Conservation (phyloP, 2,329 filamentous ascomycete species). For the Aspergillus unguis region DNA sequence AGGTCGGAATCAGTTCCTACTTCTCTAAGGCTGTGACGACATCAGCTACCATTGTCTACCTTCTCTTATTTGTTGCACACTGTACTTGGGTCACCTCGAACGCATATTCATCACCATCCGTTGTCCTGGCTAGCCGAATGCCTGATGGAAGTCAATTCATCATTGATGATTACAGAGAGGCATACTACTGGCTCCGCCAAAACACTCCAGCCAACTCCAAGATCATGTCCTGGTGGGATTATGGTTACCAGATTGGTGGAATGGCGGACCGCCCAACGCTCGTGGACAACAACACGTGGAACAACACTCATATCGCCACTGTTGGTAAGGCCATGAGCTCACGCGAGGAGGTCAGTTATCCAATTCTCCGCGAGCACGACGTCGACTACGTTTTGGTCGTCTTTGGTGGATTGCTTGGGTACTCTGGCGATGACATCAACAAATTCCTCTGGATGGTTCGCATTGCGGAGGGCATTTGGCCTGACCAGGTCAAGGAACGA, state of each 20-base stretch:
- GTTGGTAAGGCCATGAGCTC: conserved; percentile 99
- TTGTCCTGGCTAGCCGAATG: conserved; percentile 86
- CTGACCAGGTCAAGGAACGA: conserved; percentile 96
- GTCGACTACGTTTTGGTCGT: conserved; percentile 98
- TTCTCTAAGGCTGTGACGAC: conserved; percentile 78
- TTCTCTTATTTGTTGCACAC: conserved; percentile 91
- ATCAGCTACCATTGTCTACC: conserved; percentile 69
- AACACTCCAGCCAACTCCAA: conserved; percentile 94
- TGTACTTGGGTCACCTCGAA: conserved; percentile 99
- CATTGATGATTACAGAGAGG: conserved; percentile 98
- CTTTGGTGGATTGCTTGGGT: conserved; percentile 91
- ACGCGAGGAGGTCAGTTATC: conserved; percentile 94
- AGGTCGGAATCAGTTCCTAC: conserved; percentile 78
- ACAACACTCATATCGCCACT: conserved; percentile 99
- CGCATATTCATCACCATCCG: conserved; percentile 96
- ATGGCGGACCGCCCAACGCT: conserved; percentile 97
- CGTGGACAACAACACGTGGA: conserved; percentile 99
- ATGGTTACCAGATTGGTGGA: conserved; percentile 98
- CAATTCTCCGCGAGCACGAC: conserved; percentile 96
- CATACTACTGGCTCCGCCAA: conserved; percentile 98
- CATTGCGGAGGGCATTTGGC: conserved; percentile 99
- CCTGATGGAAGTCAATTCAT: conserved; percentile 97
- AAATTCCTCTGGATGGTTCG: conserved; percentile 99
- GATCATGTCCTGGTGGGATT: conserved; percentile 99
- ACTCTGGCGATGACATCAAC: conserved; percentile 98